Evolutionary conservation across 2,329 filamentous ascomycete species (phyloP), one percentile per base, ranked within the genome.

Genomic region (Blumeriella jaapii): DNA sequence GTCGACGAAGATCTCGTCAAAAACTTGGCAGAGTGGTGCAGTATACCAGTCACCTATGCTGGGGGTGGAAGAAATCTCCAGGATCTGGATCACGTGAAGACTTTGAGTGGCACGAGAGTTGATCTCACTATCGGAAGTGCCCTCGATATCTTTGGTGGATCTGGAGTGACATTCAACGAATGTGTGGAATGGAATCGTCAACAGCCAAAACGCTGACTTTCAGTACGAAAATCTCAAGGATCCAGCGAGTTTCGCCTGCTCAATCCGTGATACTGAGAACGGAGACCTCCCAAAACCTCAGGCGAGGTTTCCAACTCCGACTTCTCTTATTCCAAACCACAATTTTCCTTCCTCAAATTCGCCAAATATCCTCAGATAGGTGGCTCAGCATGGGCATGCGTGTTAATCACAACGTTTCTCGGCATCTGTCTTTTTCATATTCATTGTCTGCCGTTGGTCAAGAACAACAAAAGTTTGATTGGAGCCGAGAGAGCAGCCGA

Each of bases 61-160:
- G 91, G 91, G 15, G 91, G 91, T n/a, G 91, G 85, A 25, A 73
- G 84, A 36, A 78, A 75, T 51, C 62, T 96, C 23, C 70, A 78
- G 29, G 91, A 98, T 54, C 62, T 98, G 17, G 82, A 91, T 40
- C 67, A 75, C 22, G 91, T 98, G 7, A 81, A 85, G 61, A 60
- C 61, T 26, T 64, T 94, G 45, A 95, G 89, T 58, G 59, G 61
- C 22, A 86, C 85, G 17, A 84, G 77, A 55, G 78, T 96, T 14
- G 87, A 98, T 55, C 65, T 98, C 50, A 98, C 91, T 0, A 96
- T 96, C 55, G 91, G 91, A 9, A 96, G 91, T 57, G 91, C 91
- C 2, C 61, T 98, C 51, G 91, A 98, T 61, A 86, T 94, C 47
- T 98, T 98, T 58, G 91, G 91, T 6, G 91, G 91, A 1, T 75